Evolutionary conservation across 202 grass and related monocot genomes (phyloP).

Genomic region (Sporobolus alterniflorus): DNA sequence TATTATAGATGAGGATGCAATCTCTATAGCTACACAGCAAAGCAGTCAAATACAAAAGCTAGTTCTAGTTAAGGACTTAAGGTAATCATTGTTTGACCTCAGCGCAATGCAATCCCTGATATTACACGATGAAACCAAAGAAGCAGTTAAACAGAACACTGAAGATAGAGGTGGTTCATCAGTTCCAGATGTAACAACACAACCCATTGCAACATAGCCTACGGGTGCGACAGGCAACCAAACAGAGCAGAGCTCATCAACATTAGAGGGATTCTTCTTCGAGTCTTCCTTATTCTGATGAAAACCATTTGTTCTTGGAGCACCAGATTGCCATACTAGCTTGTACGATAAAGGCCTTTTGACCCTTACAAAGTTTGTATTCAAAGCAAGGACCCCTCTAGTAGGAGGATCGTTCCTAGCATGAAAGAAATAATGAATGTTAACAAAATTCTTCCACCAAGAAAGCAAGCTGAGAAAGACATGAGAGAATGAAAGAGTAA

Average conservation of each 20-base stretch:
- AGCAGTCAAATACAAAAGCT: constrained; percentile 11
- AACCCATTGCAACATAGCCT: constrained; percentile 88
- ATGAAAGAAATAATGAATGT: constrained; percentile 28
- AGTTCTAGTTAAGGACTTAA: constrained; percentile 29
- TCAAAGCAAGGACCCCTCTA: constrained; percentile 95
- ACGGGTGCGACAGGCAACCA: constrained; percentile 92
- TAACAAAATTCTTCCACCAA: constrained; percentile 30
- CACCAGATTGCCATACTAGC: constrained; percentile 69
- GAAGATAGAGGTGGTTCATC: constrained; percentile 83
- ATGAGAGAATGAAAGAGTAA: constrained; percentile 36
- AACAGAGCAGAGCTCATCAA: constrained; percentile 61
- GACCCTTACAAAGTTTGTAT: constrained; percentile 88
- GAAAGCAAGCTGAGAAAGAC: constrained; percentile 35
- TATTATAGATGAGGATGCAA: constrained; percentile 33
- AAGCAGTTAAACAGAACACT: constrained; percentile 77
- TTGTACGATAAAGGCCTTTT: constrained; percentile 96
- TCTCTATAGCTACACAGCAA: constrained; percentile 37
- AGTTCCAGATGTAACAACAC: constrained; percentile 88
- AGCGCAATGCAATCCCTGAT: constrained; percentile 90
- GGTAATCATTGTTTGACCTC: constrained; percentile 47
- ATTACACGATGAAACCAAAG: constrained; percentile 76
- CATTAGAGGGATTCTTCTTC: constrained; percentile 32
- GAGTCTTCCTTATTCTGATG: constrained; percentile 38
- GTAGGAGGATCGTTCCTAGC: constrained; percentile 86
- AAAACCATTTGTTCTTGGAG: constrained; percentile 40